Conservation (phyloP, 2,329 filamentous ascomycete genomes). For the Leptographium radiaticola region DNA sequence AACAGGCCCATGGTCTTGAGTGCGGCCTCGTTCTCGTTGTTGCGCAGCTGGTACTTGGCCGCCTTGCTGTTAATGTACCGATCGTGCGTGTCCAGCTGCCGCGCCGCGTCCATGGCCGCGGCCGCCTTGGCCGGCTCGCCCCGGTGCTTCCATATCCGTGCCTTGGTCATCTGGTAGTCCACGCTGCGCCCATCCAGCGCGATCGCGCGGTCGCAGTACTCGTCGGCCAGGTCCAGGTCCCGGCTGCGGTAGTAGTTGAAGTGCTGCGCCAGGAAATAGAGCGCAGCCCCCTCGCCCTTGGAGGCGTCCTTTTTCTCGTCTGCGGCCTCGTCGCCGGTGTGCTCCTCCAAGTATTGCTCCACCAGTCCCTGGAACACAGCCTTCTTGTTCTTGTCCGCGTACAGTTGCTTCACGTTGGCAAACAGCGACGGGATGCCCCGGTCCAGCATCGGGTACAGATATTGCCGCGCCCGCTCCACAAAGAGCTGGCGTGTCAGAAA, state of each 20-base stretch:
- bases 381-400: constrained; percentile 65
- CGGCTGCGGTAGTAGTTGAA: constrained; percentile 88
- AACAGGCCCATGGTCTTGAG: constrained; percentile 87
- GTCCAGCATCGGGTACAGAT: constrained; percentile 72
- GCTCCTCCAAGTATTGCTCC: constrained; percentile 54
- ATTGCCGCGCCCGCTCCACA: constrained; percentile 60
- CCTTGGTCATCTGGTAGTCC: constrained; percentile 91
- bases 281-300: constrained; percentile 63
- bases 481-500: constrained; percentile 80
- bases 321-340: constrained; percentile 20
- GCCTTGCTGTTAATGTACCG: constrained; percentile 98
- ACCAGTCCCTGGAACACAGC: constrained; percentile 63
- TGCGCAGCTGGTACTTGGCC: constrained; percentile 90
- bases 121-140: constrained; percentile 71
- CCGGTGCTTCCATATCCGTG: constrained; percentile 83
- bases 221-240: constrained; percentile 66
- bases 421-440: constrained; percentile 95
- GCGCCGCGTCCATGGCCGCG: constrained; percentile 77
- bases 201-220: constrained; percentile 75
- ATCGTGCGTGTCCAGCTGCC: constrained; percentile 76
- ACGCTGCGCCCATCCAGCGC: constrained; percentile 67
- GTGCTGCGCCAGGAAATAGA: constrained; percentile 93
- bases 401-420: constrained; percentile 90
- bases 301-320: constrained; percentile 27
- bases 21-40: constrained; percentile 77